These are phyloP conservation scores for Leccinum angustisporum DNA, from an alignment of 1,284 basidiomycete genomes.

Conservation along the genomic window DNA sequence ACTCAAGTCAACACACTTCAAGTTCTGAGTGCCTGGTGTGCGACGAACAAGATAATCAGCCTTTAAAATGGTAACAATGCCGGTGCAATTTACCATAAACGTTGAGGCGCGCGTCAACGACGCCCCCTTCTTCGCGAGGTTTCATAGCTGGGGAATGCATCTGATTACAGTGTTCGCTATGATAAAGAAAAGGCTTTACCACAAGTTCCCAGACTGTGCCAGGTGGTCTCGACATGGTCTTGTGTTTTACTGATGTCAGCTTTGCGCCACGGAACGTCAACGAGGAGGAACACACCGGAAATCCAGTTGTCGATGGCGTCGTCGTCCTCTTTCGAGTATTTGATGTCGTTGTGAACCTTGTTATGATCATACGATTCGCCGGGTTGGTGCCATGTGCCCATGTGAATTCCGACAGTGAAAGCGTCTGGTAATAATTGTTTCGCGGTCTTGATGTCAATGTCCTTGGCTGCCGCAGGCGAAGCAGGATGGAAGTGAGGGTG, in stretches of 20 bases:
- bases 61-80: not conserved
- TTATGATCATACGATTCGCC: constrained; percentile 51
- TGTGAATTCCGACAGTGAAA: constrained; percentile 70
- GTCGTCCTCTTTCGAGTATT: constrained; percentile 65
- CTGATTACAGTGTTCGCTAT: not conserved
- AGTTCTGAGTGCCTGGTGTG: constrained; percentile 43
- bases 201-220: constrained; percentile 62
- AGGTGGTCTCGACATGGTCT: constrained; percentile 74
- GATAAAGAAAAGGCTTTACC: constrained; percentile 19
- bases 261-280: not conserved
- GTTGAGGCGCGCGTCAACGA: constrained; percentile 68
- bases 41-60: constrained; percentile 1
- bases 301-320: constrained; percentile 71
- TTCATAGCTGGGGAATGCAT: constrained; percentile 53
- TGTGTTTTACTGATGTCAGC: not conserved
- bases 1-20: constrained; percentile 67
- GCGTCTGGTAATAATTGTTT: constrained; percentile 60
- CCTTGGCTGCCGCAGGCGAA: constrained; percentile 55
- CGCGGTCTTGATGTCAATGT: constrained; percentile 70
- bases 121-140: constrained; percentile 73
- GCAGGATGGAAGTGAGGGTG: constrained; percentile 73
- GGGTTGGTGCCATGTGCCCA: constrained; percentile 68
- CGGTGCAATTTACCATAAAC: constrained; percentile 49
- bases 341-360: constrained; percentile 65
- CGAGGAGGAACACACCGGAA: constrained; percentile 30